A percentile compares a stretch with the other conserved stretches of the same genome.
These are phyloP conservation scores for Suhomyces ambrosiae DNA, from an alignment of 1,139 yeast species.

Conservation along the genomic window DNA sequence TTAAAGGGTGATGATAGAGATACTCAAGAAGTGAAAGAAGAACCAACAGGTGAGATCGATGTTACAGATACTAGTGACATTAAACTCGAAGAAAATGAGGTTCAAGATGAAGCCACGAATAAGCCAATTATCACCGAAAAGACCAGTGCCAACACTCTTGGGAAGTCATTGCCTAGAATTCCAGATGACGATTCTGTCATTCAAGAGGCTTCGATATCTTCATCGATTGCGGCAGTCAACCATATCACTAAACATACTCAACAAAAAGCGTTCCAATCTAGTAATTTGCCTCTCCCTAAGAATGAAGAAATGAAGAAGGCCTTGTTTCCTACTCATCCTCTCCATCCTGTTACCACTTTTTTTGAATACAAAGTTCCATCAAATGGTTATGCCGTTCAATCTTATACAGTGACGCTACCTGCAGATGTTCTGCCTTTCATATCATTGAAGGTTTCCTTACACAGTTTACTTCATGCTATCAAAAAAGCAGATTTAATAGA, in stretches of 20 bases:
- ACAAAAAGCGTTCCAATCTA: slow-evolving; percentile 26
- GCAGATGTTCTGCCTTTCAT: slow-evolving; percentile 46
- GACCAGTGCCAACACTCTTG: slow-evolving; percentile 19
- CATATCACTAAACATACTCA: slow-evolving; percentile 31
- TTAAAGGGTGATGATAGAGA: slow-evolving; percentile 23
- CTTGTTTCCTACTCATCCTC: slow-evolving; percentile 38
- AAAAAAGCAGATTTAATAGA: slow-evolving; percentile 36
- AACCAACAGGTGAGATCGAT: slow-evolving; percentile 21
- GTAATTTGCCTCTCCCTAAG: slow-evolving; percentile 21
- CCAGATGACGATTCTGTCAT: slow-evolving; percentile 23
- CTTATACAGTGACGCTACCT: slow-evolving; percentile 48
- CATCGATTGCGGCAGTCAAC: slow-evolving; percentile 18
- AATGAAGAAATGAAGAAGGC: slow-evolving; percentile 33
- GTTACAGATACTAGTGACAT: slow-evolving; percentile 18
- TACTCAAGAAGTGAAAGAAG: slow-evolving; percentile 24
- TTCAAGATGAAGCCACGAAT: slow-evolving; percentile 12
- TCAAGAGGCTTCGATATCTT: slow-evolving; percentile 21
- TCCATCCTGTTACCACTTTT: slow-evolving; percentile 22
- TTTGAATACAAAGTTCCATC: slow-evolving; percentile 52
- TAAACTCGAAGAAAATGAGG: slow-evolving; percentile 9
- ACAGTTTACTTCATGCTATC: slow-evolving; percentile 38
- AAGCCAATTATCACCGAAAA: slow-evolving; percentile 7
- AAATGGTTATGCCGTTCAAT: slow-evolving; percentile 44
- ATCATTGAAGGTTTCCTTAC: slow-evolving; percentile 47
- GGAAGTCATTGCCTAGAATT: slow-evolving; percentile 21